Evolutionary conservation across 768 basidiomycete species (phyloP).

Genomic region (Russula sp.): DNA sequence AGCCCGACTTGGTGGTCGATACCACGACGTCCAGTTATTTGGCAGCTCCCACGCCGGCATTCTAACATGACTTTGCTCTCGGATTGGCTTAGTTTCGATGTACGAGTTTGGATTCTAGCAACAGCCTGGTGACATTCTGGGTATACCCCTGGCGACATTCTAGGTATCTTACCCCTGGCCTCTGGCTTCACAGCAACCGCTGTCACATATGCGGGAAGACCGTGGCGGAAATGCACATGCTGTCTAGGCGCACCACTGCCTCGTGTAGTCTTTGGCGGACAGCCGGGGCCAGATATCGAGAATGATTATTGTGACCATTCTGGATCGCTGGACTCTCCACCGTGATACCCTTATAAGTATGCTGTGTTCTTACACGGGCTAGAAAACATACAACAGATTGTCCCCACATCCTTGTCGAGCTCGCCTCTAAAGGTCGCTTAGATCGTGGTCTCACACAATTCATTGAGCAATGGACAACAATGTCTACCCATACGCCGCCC

Average conservation of each 20-base stretch:
- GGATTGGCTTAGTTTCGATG: no score
- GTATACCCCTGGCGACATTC: background rate
- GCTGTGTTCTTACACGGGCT: background rate
- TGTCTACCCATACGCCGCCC: background rate
- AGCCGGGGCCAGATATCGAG: background rate
- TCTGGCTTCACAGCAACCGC: background rate
- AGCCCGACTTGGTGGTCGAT: no score
- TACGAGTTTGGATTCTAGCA: no score
- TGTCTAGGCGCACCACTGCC: no score
- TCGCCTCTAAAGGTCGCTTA: background rate
- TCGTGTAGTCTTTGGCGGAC: background rate
- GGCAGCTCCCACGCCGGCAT: no score
- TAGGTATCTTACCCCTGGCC: background rate
- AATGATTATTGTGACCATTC: background rate
- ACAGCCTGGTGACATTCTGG: background rate
- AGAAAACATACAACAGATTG: background rate
- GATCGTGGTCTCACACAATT: background rate
- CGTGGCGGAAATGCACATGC: background rate
- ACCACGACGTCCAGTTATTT: no score
- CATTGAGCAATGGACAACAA: background rate
- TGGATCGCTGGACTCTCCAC: background rate
- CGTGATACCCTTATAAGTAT: background rate
- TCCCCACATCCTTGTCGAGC: background rate
- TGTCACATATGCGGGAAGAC: background rate
- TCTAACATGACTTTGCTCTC: no score